phyloP scores from a whole-genome alignment of 2,329 filamentous ascomycete species.

The Aspergillus japonicus region DNA sequence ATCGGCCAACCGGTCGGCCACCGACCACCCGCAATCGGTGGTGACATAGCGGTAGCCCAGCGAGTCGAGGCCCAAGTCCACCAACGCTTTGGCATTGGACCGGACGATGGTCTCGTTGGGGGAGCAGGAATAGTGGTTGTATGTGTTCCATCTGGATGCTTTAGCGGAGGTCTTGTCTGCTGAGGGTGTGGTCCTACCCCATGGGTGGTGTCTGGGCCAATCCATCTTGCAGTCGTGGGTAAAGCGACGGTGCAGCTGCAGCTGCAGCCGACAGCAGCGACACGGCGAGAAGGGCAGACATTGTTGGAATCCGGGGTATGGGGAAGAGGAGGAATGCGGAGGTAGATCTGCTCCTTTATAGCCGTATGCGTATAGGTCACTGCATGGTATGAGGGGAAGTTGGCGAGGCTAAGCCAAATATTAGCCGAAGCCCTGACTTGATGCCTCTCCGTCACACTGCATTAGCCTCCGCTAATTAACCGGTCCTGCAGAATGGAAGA shows the following conservation, averaged over 20 bases:
- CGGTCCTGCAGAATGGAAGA: too few species aligned
- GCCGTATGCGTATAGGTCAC: too few species aligned
- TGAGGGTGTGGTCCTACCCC: conserved; percentile 21
- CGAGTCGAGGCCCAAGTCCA: conserved; percentile 52
- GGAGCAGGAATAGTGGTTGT: conserved; percentile 56
- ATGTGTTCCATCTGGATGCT: conserved; percentile 55
- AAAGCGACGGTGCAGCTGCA: neutral
- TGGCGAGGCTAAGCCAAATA: too few species aligned
- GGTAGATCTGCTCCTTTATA: neutral
- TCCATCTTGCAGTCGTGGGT: conserved; percentile 21
- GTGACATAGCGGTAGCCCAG: conserved; percentile 59
- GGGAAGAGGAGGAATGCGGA: too few species aligned
- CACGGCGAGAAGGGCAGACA: neutral
- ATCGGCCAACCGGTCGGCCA: conserved; percentile 35
- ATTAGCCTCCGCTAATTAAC: too few species aligned
- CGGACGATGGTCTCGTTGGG: conserved; percentile 52
- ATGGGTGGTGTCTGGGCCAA: conserved; percentile 30
- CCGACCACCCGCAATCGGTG: conserved; percentile 60
- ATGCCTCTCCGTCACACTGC: too few species aligned
- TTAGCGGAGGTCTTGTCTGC: neutral
- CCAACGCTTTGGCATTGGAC: conserved; percentile 54
- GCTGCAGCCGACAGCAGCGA: neutral
- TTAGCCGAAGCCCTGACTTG: too few species aligned
- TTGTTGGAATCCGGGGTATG: neutral
- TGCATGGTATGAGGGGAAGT: too few species aligned